phyloP scores from a whole-genome alignment of 2,329 filamentous ascomycete genomes.

The Aspergillus eucalypticola region DNA sequence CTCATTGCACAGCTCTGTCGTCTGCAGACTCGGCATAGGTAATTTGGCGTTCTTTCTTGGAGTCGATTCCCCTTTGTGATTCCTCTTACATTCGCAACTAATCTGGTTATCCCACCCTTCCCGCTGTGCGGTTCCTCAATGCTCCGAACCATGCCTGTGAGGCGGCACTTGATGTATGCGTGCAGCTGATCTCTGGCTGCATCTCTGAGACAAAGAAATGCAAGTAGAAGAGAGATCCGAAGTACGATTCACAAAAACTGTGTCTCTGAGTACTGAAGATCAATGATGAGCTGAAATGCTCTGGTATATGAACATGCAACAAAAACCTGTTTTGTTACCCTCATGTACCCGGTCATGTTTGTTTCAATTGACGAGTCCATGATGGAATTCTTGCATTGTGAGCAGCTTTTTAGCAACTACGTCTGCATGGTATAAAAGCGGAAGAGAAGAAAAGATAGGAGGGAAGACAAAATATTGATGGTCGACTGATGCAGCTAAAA shows the following conservation, averaged over 20 bases:
- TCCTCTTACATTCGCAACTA: slow-evolving; percentile 17
- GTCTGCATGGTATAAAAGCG: too few species aligned
- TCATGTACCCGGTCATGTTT: slow-evolving; percentile 5
- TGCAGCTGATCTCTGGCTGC: not conserved
- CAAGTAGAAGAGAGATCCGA: not conserved
- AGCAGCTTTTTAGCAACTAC: not conserved
- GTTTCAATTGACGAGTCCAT: slow-evolving; percentile 16
- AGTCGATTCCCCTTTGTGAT: slow-evolving; percentile 14
- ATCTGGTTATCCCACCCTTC: slow-evolving; percentile 9
- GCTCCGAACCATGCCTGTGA: not conserved
- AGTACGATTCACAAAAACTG: not conserved
- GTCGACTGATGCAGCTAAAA: not conserved
- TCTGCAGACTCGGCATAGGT: slow-evolving; percentile 33
- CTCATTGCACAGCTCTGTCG: slow-evolving; percentile 23
- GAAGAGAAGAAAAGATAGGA: too few species aligned
- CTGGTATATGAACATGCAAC: slow-evolving; percentile 3
- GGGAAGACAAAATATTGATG: slow-evolving; percentile 2
- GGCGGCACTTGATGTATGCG: not conserved
- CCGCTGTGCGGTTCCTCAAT: slow-evolving; percentile 8
- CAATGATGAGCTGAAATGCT: not conserved
- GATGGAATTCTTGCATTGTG: slow-evolving; percentile 18
- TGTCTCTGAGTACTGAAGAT: not conserved
- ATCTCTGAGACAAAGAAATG: not conserved
- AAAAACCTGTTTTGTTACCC: not conserved
- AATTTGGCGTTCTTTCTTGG: slow-evolving; percentile 31